phyloP scores from a whole-genome alignment of 306 rosid species.

The Castanopsis chinensis region DNA sequence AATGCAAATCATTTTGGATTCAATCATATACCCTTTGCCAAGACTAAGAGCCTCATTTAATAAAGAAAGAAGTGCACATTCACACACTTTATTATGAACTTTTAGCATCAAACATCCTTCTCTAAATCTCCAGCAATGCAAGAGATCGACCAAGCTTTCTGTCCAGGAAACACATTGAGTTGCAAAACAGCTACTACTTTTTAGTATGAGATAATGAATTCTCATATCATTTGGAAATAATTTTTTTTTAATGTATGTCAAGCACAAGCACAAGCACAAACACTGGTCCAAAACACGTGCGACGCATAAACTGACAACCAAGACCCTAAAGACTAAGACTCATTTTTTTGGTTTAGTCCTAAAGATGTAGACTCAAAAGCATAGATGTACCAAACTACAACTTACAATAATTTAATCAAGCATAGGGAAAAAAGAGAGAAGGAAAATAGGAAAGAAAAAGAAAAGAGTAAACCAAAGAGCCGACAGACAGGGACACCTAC shows the following conservation, averaged over 20 bases:
- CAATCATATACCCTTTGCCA: background rate
- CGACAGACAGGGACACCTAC: conserved; percentile 36
- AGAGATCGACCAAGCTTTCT: too few relatives aligned
- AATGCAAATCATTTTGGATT: background rate
- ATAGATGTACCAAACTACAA: background rate
- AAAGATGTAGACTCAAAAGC: conserved; percentile 11
- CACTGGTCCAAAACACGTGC: background rate
- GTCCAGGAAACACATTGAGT: too few relatives aligned
- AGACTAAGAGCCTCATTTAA: background rate
- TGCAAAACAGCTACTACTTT: too few relatives aligned
- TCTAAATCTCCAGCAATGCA: too few relatives aligned
- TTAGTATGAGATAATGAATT: background rate
- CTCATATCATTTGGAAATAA: background rate
- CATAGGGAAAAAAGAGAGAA: background rate
- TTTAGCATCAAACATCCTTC: too few relatives aligned
- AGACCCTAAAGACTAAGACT: too few relatives aligned
- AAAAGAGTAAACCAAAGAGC: conserved; percentile 15
- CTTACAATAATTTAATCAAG: background rate
- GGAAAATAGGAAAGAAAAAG: conserved; percentile 8
- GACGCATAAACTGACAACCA: too few relatives aligned
- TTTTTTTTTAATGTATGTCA: background rate
- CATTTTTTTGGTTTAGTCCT: background rate
- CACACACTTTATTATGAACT: too few relatives aligned
- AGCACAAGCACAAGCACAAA: too few relatives aligned
- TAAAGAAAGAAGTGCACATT: background rate